Percentiles rank a stretch among this genome's conserved stretches.
Evolutionary conservation across 257 asterid species (phyloP).

Genomic region (Solanum appendiculatum): DNA sequence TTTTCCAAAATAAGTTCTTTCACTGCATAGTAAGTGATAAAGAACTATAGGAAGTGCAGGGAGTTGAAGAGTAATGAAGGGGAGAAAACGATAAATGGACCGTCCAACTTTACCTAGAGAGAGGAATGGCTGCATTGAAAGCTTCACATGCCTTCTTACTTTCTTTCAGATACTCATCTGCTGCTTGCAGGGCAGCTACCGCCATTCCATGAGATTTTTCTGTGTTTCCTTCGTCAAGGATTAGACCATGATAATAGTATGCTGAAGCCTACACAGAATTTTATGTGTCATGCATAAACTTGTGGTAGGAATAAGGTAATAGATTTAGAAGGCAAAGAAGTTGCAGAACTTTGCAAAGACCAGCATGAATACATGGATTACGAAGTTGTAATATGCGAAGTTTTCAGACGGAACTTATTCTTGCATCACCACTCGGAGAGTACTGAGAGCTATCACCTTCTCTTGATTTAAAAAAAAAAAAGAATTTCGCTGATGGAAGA

Average conservation of each 20-base stretch:
- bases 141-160: conserved; percentile 82
- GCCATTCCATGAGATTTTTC: conserved; percentile 99
- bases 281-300: background rate
- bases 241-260: conserved; percentile 93
- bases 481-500: background rate
- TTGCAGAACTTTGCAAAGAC: background rate
- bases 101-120: conserved; percentile 53
- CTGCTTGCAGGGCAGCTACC: conserved; percentile 94
- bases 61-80: background rate
- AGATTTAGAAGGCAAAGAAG: background rate
- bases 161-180: conserved; percentile 93
- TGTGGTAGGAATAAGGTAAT: background rate
- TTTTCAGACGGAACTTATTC: background rate
- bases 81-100: background rate
- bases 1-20: background rate
- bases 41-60: background rate
- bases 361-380: background rate
- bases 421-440: background rate
- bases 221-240: conserved; percentile 94
- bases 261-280: conserved; percentile 63
- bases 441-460: background rate
- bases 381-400: background rate
- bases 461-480: background rate
- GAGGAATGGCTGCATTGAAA: conserved; percentile 59
- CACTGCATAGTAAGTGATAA: background rate